These are phyloP conservation scores for Brasilioporus rufonigricans DNA, from an alignment of 768 basidiomycete genomes.

Conservation along the genomic window DNA sequence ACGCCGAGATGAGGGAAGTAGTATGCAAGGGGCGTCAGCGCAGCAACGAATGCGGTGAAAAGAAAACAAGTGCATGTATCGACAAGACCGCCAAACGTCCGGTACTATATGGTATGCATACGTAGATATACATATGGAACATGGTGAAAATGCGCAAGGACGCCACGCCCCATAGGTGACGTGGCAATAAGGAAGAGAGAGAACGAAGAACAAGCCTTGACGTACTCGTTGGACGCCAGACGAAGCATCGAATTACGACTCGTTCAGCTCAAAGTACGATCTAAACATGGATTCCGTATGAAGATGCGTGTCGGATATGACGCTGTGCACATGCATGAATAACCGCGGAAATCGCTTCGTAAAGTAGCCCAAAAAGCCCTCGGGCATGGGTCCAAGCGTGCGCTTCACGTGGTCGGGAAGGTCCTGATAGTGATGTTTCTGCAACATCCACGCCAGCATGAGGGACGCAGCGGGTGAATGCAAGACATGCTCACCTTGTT, in stretches of 20 bases:
- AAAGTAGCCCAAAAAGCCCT: conserved; percentile 91
- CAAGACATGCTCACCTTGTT: conserved; percentile 71
- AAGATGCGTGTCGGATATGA: conserved; percentile 70
- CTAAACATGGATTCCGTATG: conserved; percentile 88
- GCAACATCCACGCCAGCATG: conserved; percentile 10
- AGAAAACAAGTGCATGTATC: not conserved
- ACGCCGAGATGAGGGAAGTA: not conserved
- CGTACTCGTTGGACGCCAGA: not conserved
- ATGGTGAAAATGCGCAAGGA: not conserved
- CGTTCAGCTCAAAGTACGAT: conserved; percentile 77
- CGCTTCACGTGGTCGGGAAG: conserved; percentile 88
- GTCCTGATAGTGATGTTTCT: conserved; percentile 99
- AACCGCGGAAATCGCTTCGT: conserved; percentile 88
- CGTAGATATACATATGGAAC: conserved; percentile 6
- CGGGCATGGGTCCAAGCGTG: conserved; percentile 86
- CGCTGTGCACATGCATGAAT: conserved; percentile 90
- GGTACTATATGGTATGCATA: conserved; percentile 13
- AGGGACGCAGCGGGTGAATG: not conserved
- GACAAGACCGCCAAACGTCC: conserved; percentile 2
- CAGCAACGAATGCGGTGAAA: not conserved
- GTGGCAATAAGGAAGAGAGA: not conserved
- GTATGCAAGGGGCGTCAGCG: not conserved
- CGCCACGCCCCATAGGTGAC: not conserved
- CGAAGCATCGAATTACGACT: conserved; percentile 28
- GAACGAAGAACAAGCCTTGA: not conserved